Percentiles rank a stretch among this genome's conserved stretches.
Conservation (phyloP, 495 filamentous ascomycete species). For the Stereocaulon alpinum region DNA sequence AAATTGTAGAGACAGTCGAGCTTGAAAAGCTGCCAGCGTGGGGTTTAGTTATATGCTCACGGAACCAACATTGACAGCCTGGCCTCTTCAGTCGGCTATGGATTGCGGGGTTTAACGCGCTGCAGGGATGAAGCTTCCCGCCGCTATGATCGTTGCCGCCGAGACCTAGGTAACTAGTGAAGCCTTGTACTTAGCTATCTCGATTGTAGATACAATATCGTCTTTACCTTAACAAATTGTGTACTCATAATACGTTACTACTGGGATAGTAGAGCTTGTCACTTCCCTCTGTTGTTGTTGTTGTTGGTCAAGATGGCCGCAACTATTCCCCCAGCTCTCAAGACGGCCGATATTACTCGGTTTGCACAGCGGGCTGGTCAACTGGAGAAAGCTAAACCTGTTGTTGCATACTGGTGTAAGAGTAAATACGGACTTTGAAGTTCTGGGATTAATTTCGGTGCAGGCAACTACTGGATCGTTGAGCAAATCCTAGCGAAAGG, state of each 20-base stretch:
- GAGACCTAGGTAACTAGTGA: too few relatives aligned
- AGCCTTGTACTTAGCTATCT: too few relatives aligned
- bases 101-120: constrained; percentile 5
- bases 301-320: constrained; percentile 49
- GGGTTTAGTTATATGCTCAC: background rate
- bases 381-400: constrained; percentile 72
- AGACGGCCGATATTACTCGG: constrained; percentile 62
- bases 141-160: too few relatives aligned
- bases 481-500: constrained; percentile 76
- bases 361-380: constrained; percentile 76
- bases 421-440: constrained; percentile 9
- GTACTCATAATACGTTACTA: too few relatives aligned
- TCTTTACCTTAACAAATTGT: too few relatives aligned
- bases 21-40: background rate
- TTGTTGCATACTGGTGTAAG: constrained; percentile 91
- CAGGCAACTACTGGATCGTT: constrained; percentile 90
- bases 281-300: background rate
- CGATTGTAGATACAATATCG: too few relatives aligned
- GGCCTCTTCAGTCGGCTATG: constrained; percentile 18
- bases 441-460: constrained; percentile 14
- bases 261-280: background rate
- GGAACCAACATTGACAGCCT: constrained; percentile 15
- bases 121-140: too few relatives aligned
- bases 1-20: background rate
- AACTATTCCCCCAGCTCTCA: constrained; percentile 63